Percentiles rank a stretch among this genome's conserved stretches.
phyloP scores from a whole-genome alignment of 176 grass and related monocot genomes.

The Hsuehochloa calcarea region DNA sequence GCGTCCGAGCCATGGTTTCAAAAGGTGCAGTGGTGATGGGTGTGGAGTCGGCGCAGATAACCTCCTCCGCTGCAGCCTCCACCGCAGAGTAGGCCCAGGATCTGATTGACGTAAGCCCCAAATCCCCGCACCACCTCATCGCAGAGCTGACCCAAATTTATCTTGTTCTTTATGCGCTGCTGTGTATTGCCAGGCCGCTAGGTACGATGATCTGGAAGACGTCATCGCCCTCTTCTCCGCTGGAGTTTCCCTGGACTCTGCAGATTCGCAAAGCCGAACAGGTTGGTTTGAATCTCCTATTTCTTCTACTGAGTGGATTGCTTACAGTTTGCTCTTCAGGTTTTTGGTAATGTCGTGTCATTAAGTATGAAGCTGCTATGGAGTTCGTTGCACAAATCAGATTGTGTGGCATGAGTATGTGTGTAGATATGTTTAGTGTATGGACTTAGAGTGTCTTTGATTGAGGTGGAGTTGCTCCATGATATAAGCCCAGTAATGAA shows the following conservation, averaged over 20 bases:
- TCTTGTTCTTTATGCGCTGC: background rate
- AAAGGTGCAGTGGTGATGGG: too few species aligned
- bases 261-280: slow-evolving; percentile 83
- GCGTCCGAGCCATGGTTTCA: too few species aligned
- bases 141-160: background rate
- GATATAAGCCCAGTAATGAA: background rate
- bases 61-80: background rate
- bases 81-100: slow-evolving; percentile 48
- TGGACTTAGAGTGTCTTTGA: background rate
- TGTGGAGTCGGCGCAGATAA: slow-evolving; percentile 29
- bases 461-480: slow-evolving; percentile 7
- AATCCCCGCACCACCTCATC: background rate
- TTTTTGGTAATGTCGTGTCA: background rate
- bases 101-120: slow-evolving; percentile 46
- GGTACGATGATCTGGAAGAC: slow-evolving; percentile 92
- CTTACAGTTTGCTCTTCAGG: background rate
- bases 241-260: slow-evolving; percentile 62
- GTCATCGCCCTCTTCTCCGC: slow-evolving; percentile 65
- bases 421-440: background rate
- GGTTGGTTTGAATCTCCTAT: slow-evolving; percentile 46
- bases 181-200: slow-evolving; percentile 56
- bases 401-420: background rate
- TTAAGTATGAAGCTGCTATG: background rate
- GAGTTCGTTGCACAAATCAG: background rate
- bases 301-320: background rate